Base-by-base conservation (phyloP, 495 filamentous ascomycete genomes). In the Cercophora sp. region DNA sequence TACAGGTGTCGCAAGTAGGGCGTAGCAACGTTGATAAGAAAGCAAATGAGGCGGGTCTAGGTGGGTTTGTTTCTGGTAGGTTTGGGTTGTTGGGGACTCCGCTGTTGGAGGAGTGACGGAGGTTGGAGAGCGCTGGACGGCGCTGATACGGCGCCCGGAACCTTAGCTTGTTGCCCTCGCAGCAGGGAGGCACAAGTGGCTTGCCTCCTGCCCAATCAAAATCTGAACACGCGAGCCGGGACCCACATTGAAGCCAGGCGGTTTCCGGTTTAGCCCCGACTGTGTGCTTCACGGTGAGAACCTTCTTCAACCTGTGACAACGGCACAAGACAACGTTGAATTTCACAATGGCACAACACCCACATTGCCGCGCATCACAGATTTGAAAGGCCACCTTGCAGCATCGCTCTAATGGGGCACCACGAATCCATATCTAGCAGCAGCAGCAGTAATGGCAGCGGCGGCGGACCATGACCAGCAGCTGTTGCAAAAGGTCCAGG, bases 401-500 rank as follows among this genome's bases (percentile, higher is more conserved):
- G 31, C 48, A 19, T 52, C 40, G 50, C 26, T 6, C 47, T 23
- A 35, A 52, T 52, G 50, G 39, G 40, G 34, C 39, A 15, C 47
- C 47, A 22, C 20, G 20, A 35, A 25, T 36, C 31, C 20, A 19
- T 13, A 13, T n/a, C 25, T 11, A 43, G 20, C 39, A n/a, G 25
- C 49, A 46, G 32, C 20, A 45, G 5, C 22, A 46, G 39, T 34
- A 31, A 31, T 39, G 54, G 55, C 64, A 60, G 89, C 89, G 87
- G 83, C 84, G 65, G 70, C 84, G 65, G 70, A 81, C 55, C 67
- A 71, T 62, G 65, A 64, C 26, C 36, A 53, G 39, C 36, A 26
- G 35, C 71, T 91, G 39, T 69, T 81, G 47, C 74, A 81, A 19
- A 80, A 84, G 66, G 75, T 91, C 47, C 85, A 86, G 65, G 75